Base-by-base conservation (phyloP, 2,329 filamentous ascomycete genomes). In the Calonectria leucothoes region DNA sequence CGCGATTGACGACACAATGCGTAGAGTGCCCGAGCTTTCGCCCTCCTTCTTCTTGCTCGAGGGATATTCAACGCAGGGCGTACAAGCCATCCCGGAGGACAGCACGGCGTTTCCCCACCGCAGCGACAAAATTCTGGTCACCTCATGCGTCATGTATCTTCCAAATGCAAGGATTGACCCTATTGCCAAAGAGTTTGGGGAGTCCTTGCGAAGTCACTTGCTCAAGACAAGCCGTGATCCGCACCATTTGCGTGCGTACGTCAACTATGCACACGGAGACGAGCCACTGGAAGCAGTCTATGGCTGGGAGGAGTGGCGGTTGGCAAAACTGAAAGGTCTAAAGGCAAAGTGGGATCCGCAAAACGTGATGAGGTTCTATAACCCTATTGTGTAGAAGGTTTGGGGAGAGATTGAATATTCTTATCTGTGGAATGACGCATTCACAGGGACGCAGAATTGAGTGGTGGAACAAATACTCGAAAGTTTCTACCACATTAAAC, bases 41-140 rank as follows among this genome's bases (percentile, higher is more conserved):
- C 72, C 72, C 1, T 79, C 77, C 5, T 82, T 91, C 42, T 88
- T 90, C 81, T 85, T 90, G 82, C 88, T 91, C 55, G 89, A 91
- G 76, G 87, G 87, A 8, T 91, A 91, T 81, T 84, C 76, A 1
- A 75, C 74, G 0, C 72, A 77, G 0, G 74, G 71, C 1, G 75
- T 77, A 0, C 76, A 69, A 7, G 45, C 65, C 0, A 3, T 72
- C 1, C 65, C 76, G 0, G 61, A 73, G 2, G 39, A 71, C 0
- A n/a, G 20, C 1, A 76, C 76, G 1, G 74, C 76, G 3, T 77
- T 70, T 17, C 71, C 76, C 0, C 75, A 77, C 8, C 76, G 75
- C 2, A 59, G 72, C 0, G 75, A 77, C 6, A 67, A 70, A 14
- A 71, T 77, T 4, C 67, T 77, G 0, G 14, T 76, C 0, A 73